Base-by-base conservation (phyloP, 2,329 filamentous ascomycete species). In the Aspergillus persii region DNA sequence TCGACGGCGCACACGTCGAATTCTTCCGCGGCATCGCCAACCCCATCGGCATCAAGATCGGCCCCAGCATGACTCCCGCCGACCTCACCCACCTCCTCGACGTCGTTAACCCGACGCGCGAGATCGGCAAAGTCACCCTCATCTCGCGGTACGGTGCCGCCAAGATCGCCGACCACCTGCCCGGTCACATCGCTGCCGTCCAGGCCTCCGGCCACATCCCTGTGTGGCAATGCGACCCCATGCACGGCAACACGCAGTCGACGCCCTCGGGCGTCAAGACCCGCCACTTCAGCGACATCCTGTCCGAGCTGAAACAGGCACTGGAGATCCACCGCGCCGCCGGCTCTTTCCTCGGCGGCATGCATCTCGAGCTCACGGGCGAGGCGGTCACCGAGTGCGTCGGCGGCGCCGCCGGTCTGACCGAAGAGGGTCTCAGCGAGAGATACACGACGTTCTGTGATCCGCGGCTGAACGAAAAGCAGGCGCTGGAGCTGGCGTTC, bases 381-480 rank as follows among this genome's bases (percentile, higher is more conserved):
- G 95, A 99, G 70, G 91, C 92, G 7, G 95, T 99, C 8, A 99
- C 95, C 0, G 95, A 99, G 79, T 99, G 95, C 70, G 85, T 96
- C 0, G 92, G 95, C 58, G 95, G 95, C 23, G 94, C 91, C 63
- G 91, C 92, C 71, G 91, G 89, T 0, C 79, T 98, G 60, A 90
- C 85, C 39, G 95, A 98, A 75, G 90, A 95, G 62, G 94, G 97
- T 71, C 74, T 99, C 68, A 89, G 89, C 2, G 85, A 92, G 64
- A 93, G 96, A 70, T 99, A 99, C 77, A 96, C 92, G 4, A 96
- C 90, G 41, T 98, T 94, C 80, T 99, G 95, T 75, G 95, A 99
- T 74, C 95, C 95, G 4, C 81, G 95, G 27, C 79, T 99, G 66
- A 99, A 99, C 72, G 95, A 98, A 83, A 97, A 98, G 80, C 95